Base-by-base conservation (phyloP, 352 stramenopile genomes). In the Pythium aquatile region DNA sequence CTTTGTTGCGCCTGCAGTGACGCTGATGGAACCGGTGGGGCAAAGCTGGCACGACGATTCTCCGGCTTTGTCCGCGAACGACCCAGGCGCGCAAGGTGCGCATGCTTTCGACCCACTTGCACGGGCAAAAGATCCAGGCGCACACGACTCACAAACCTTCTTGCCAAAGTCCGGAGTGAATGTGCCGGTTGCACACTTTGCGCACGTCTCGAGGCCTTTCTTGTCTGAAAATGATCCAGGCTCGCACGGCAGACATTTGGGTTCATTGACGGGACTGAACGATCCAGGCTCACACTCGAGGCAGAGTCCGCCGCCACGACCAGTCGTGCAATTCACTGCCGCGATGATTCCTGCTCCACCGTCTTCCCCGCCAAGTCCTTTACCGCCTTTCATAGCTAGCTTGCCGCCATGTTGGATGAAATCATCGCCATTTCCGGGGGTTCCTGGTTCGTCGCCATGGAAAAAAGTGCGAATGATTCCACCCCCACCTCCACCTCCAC, bases 131-230 rank as follows among this genome's bases (percentile, higher is more conserved):
- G 81, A 75, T 1, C 87, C 87, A 28, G 78, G 40, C 5, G 75
- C 81, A 52, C 87, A 95, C n/a, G 63, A n/a, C 7, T 75, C 66
- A 20, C 87, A 95, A 35, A 68, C 66, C 35, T 75, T 83, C 58
- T 89, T 76, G 5, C 85, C 85, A 66, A 91, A 94, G 55, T 92
- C 79, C 2, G 66, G 47, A 44, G 87, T 92, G 55, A 91, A 94
- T 26, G 76, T 73, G 7, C 85, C 85, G 54, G 74, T 37, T 10
- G 69, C 33, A 51, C 87, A 95, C 47, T 73, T 68, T 46, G 73
- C 63, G 53, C 87, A 95, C 2, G 33, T 77, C 14, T 74, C 60
- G 35, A 78, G 65, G 1, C 83, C 84, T 32, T 53, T 54, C 40
- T 85, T 70, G 39, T 67, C 73, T 4, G 87, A 81, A 58, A 70